Evolutionary conservation across 176 grass and related monocot genomes (phyloP), one percentile per base, ranked within the genome.

Genomic region (Aechmea fasciata): DNA sequence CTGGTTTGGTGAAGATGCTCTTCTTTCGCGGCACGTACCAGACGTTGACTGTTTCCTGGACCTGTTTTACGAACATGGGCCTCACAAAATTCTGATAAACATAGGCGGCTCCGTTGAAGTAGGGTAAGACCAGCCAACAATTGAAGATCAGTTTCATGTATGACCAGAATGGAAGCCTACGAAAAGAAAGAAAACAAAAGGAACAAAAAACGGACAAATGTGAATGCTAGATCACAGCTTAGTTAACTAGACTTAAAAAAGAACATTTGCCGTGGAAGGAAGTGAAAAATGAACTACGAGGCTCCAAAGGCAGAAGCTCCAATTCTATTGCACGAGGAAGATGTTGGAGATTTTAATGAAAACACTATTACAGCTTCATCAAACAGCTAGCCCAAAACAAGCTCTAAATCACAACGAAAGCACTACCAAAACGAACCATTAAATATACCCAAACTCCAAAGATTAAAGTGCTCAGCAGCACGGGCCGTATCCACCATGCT

Each of bases 41-140:
- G 64, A 91, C 75, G 77, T 85, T 83, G n/a, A 87, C 65, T 65
- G 77, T 83, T 52, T 76, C 81, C 48, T 87, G 77, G 51, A 73
- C 81, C 48, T 87, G 77, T 68, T 73, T 91, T 12, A 83, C 57
- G 76, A 84, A 76, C 13, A 73, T 10, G 55, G 88, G 88, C 19
- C 88, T 84, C 51, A 87, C 81, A 71, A 79, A 87, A 57, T 82
- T 78, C 52, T 87, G 81, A 80, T 91, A 91, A 57, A 91, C 71
- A 82, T 79, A 91, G 41, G 84, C 75, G 69, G 88, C 84, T 33
- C 88, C 84, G 79, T 76, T 91, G 78, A 91, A 91, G 79, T 82
- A 84, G 29, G 88, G 88, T 77, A 91, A 79, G 69, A 91, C 88
- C 52, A 91, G 81, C 88, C 88, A 91, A 61, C 78, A 87, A 78